Evolutionary conservation across 805 yeast genomes (phyloP).

Genomic region (Myxozyma geophila): DNA sequence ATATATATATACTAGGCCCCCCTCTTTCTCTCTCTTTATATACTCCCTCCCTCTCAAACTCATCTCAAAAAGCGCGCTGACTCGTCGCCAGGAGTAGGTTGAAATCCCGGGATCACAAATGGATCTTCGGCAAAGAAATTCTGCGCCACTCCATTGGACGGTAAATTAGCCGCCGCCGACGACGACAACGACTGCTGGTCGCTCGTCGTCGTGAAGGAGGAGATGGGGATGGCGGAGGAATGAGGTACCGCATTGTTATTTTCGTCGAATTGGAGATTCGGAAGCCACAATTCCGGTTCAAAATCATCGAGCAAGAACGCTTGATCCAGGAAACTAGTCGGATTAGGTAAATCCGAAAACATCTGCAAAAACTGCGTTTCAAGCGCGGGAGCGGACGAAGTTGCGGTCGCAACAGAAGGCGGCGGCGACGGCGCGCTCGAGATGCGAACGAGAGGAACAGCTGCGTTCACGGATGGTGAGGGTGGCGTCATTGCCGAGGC

Average conservation of each 20-base stretch:
- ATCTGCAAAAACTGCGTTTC: constrained; percentile 42
- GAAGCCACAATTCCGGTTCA: constrained; percentile 29
- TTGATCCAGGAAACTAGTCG: constrained; percentile 44
- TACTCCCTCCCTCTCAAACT: background rate
- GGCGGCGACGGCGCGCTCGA: background rate
- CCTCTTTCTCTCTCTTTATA: too few relatives aligned
- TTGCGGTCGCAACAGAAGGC: background rate
- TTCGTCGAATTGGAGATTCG: constrained; percentile 27
- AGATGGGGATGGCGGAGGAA: background rate
- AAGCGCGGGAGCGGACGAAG: constrained; percentile 20
- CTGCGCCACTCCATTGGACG: background rate
- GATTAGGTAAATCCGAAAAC: constrained; percentile 46
- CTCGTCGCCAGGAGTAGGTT: constrained; percentile 15
- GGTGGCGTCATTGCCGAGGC: background rate
- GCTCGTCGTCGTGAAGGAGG: background rate
- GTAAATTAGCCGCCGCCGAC: too few relatives aligned
- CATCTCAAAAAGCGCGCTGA: constrained; percentile 6
- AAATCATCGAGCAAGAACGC: constrained; percentile 40
- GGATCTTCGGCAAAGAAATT: constrained; percentile 6
- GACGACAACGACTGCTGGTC: too few relatives aligned
- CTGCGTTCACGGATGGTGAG: background rate
- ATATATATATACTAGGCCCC: too few relatives aligned
- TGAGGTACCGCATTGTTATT: background rate
- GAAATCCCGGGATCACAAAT: constrained; percentile 18
- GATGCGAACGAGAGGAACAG: background rate